phyloP scores from a whole-genome alignment of 2,329 filamentous ascomycete species.

The Parastagonospora avenae region DNA sequence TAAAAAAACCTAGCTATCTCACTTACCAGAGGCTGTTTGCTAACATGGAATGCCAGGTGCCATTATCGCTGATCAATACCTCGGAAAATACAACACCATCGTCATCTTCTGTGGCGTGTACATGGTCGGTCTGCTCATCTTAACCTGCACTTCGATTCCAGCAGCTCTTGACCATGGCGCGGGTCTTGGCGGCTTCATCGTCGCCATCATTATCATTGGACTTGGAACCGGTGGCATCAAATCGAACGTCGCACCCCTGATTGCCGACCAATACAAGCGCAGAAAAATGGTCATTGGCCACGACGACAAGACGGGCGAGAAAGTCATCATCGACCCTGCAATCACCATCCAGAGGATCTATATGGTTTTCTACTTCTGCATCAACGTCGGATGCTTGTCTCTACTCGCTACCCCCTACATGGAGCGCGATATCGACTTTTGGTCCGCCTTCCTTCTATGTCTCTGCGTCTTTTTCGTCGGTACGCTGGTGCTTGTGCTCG shows the following conservation, averaged over 20 bases:
- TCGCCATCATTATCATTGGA: slow-evolving; percentile 68
- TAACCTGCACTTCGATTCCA: slow-evolving; percentile 70
- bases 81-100: slow-evolving; percentile 74
- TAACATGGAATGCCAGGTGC: slow-evolving; percentile 49
- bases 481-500: slow-evolving; percentile 57
- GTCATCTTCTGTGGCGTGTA: slow-evolving; percentile 68
- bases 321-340: slow-evolving; percentile 53
- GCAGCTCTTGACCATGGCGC: slow-evolving; percentile 64
- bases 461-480: slow-evolving; percentile 70
- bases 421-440: slow-evolving; percentile 72
- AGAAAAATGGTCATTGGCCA: slow-evolving; percentile 49
- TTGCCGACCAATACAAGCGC: slow-evolving; percentile 55
- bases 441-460: slow-evolving; percentile 69
- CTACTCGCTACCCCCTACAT: slow-evolving; percentile 72
- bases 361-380: slow-evolving; percentile 73
- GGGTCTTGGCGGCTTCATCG: slow-evolving; percentile 67
- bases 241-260: slow-evolving; percentile 68
- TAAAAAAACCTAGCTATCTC: not conserved
- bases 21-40: not conserved
- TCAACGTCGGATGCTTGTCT: slow-evolving; percentile 74
- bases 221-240: slow-evolving; percentile 82
- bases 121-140: slow-evolving; percentile 69
- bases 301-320: slow-evolving; percentile 52
- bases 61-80: slow-evolving; percentile 69
- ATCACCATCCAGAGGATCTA: slow-evolving; percentile 57